Evolutionary conservation across 1,139 yeast genomes (phyloP).

Genomic region (Saccharomyces hybrid): DNA sequence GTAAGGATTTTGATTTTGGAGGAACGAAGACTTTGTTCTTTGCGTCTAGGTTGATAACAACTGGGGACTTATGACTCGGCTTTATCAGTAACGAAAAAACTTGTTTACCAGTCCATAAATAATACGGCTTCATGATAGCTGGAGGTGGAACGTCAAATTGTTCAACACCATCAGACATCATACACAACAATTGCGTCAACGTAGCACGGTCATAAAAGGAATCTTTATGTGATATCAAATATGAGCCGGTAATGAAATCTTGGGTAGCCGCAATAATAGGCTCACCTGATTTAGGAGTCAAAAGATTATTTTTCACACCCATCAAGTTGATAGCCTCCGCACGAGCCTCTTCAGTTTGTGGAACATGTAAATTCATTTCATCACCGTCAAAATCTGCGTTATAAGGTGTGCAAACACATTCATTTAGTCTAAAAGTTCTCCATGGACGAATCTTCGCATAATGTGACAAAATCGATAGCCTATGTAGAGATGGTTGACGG

Average conservation of each 20-base stretch:
- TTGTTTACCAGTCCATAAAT: constrained; percentile 96
- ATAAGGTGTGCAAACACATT: constrained; percentile 98
- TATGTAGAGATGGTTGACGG: constrained; percentile 95
- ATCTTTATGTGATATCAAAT: constrained; percentile 85
- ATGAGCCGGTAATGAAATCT: constrained; percentile 96
- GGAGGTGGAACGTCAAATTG: constrained; percentile 96
- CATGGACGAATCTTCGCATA: constrained; percentile 95
- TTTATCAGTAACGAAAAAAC: constrained; percentile 78
- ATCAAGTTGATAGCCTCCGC: constrained; percentile 95
- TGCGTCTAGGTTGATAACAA: constrained; percentile 85
- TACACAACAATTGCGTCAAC: constrained; percentile 71
- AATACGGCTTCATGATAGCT: constrained; percentile 78
- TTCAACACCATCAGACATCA: constrained; percentile 90
- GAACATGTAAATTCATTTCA: constrained; percentile 98
- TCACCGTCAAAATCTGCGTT: constrained; percentile 99
- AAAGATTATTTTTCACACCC: constrained; percentile 93
- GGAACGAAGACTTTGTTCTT: constrained; percentile 80
- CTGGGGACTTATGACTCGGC: constrained; percentile 71
- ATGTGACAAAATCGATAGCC: constrained; percentile 89
- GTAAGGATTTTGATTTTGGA: constrained; percentile 59
- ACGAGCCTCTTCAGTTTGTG: constrained; percentile 97
- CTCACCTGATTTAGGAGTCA: constrained; percentile 96
- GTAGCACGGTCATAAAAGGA: constrained; percentile 85
- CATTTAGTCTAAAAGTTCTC: constrained; percentile 95
- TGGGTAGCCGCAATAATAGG: constrained; percentile 99